Base-by-base conservation (phyloP, 495 filamentous ascomycete genomes). In the Corynascus novoguineensis region DNA sequence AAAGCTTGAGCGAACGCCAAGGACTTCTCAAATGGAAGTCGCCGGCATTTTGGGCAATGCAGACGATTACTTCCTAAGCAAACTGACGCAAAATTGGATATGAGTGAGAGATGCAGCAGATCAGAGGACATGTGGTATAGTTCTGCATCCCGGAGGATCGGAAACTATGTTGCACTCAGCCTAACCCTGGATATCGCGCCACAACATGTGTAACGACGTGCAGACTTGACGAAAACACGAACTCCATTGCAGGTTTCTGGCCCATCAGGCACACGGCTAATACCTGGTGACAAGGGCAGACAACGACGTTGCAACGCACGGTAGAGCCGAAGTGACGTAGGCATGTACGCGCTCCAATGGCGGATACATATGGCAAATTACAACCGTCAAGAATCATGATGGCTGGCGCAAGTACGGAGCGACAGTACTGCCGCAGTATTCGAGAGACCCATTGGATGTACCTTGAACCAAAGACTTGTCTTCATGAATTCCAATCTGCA, bases 401-500 rank as follows among this genome's bases (percentile, higher is more conserved):
- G n/a, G n/a, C n/a, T n/a, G n/a, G n/a, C n/a, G n/a, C n/a, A n/a
- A n/a, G n/a, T n/a, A n/a, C n/a, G n/a, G n/a, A n/a, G n/a, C n/a
- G n/a, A n/a, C n/a, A n/a, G n/a, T n/a, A n/a, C n/a, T n/a, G n/a
- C n/a, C n/a, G n/a, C n/a, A n/a, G n/a, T n/a, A n/a, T n/a, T n/a
- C n/a, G n/a, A n/a, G n/a, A n/a, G n/a, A 48, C 7, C 17, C 10
- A 32, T n/a, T n/a, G n/a, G n/a, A n/a, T n/a, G n/a, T n/a, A n/a
- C n/a, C n/a, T n/a, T 47, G 29, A 34, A 47, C 21, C 22, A 19
- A 38, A 19, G 2, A 29, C 31, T 6, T 10, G 21, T 55, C 29
- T n/a, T n/a, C n/a, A n/a, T n/a, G 8, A 47, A 47, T 55, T 55
- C 53, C 42, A 55, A 47, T 47, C 42, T 55, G 42, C 42, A 47